Evolutionary conservation across 495 filamentous ascomycete genomes (phyloP), one percentile per base, ranked within the genome.

Genomic region (Gamarada debralockiae): DNA sequence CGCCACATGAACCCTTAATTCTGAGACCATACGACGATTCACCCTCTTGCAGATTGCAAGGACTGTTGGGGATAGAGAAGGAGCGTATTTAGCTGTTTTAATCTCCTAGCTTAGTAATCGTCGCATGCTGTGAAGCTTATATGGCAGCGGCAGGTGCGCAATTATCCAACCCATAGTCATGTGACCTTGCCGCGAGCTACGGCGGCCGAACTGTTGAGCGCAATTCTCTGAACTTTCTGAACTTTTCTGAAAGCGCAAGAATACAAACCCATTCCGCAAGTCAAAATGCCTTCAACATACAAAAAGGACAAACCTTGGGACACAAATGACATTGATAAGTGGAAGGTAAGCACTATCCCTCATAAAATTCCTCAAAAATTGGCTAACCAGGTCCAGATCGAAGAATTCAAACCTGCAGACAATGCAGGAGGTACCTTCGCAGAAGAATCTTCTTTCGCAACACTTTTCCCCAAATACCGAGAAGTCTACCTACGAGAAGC

Each of bases 271-370:
- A 38, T 45, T 42, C 49, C 55, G 22, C 36, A 31, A 25, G 15
- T 41, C 57, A 59, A 58, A 18, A 97, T 97, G 92, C 92, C 92
- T 50, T 95, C 89, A 48, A 96, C 89, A 51, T 84, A 96, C 74
- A 93, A 96, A 53, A 85, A 80, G 53, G 90, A 96, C 4, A 98
- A 98, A 67, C 89, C 93, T 31, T 97, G 92, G 93, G 92, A 98
- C 67, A 96, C 90, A 43, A 90, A 93, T 52, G 93, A 96, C 62
- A 90, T 97, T 58, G 92, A 98, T 67, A 96, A 96, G 66, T 98
- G 92, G 92, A 93, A 91, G 80, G 80, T 89, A 56, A 51, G 31
- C 18, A 24, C 3, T 17, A 24, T 4, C 27, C 24, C 14, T 47
- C 43, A 34, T 48, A n/a, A 15, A 14, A 27, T 29, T 48, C 50